Evolutionary conservation across 306 rosid species (phyloP).

Genomic region (Echinosophora koreensis): DNA sequence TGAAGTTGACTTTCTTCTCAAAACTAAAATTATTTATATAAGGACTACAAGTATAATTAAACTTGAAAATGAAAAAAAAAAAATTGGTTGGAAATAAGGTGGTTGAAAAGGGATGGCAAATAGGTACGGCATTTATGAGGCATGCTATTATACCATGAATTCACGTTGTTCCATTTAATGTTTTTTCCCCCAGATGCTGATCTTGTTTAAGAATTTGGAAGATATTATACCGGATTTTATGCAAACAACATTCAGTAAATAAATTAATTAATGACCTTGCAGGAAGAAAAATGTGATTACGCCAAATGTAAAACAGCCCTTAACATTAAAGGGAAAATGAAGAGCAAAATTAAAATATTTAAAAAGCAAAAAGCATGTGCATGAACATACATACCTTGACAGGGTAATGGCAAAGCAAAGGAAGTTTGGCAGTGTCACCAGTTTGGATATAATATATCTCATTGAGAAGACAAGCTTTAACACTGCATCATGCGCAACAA

Average conservation of each 20-base stretch:
- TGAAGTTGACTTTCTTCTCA: not conserved
- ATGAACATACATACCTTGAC: conserved; percentile 70
- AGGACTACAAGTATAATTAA: not conserved
- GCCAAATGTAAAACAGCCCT: not conserved
- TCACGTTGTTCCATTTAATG: not conserved
- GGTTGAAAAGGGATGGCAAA: conserved; percentile 12
- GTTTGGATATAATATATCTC: conserved; percentile 62
- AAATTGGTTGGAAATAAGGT: not conserved
- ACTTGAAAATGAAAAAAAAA: not conserved
- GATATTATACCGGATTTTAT: not conserved
- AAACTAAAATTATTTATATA: not conserved
- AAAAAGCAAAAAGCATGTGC: not conserved
- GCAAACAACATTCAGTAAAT: not conserved
- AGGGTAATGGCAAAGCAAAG: conserved; percentile 95
- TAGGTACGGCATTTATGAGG: conserved; percentile 41
- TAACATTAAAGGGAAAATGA: not conserved
- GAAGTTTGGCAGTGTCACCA: conserved; percentile 79
- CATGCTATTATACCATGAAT: conserved; percentile 12
- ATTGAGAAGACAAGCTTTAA: conserved; percentile 48
- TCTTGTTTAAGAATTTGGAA: not conserved
- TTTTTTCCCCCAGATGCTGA: not conserved
- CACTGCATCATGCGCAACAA: conserved; percentile 54
- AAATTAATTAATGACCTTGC: not conserved
- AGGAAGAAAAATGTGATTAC: not conserved
- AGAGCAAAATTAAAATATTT: not conserved